phyloP scores from a whole-genome alignment of 805 yeast genomes.

The Danielozyma ontarioensis region DNA sequence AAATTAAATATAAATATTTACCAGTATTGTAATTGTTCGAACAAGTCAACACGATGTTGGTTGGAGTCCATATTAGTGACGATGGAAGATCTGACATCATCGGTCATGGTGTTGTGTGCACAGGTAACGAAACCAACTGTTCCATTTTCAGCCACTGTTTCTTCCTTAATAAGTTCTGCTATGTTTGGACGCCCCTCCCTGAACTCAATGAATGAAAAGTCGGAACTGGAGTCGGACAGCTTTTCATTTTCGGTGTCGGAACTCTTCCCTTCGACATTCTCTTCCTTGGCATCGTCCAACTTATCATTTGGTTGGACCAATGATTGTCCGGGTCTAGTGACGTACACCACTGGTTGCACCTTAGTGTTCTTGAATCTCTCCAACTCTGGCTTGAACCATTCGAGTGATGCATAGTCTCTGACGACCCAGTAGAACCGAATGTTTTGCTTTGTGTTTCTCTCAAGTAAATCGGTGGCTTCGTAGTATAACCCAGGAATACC shows the following conservation, averaged over 20 bases:
- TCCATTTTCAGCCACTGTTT: conserved; percentile 31
- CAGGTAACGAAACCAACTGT: conserved; percentile 45
- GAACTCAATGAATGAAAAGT: conserved; percentile 35
- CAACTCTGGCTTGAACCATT: conserved; percentile 37
- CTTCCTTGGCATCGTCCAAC: conserved; percentile 7
- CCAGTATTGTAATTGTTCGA: conserved; percentile 33
- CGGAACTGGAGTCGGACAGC: conserved; percentile 9
- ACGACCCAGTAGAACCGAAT: conserved; percentile 35
- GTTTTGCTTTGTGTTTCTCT: conserved; percentile 5
- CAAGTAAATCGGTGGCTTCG: conserved; percentile 24
- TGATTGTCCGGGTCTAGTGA: conserved; percentile 30
- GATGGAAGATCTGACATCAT: conserved; percentile 24
- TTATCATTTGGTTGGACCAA: conserved; percentile 4
- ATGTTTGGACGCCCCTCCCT: conserved; percentile 41
- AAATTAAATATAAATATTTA: conserved; percentile 10
- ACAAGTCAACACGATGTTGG: conserved; percentile 28
- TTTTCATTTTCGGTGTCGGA: not conserved
- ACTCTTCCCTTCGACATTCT: conserved; percentile 1
- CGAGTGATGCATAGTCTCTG: conserved; percentile 34
- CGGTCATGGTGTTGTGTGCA: conserved; percentile 43
- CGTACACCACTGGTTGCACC: conserved; percentile 36
- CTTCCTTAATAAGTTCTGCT: conserved; percentile 26
- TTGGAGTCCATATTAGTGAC: conserved; percentile 20
- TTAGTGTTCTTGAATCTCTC: conserved; percentile 23
- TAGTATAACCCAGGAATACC: conserved; percentile 37